phyloP scores from a whole-genome alignment of 78 protist species.

The Acrasis kona region DNA sequence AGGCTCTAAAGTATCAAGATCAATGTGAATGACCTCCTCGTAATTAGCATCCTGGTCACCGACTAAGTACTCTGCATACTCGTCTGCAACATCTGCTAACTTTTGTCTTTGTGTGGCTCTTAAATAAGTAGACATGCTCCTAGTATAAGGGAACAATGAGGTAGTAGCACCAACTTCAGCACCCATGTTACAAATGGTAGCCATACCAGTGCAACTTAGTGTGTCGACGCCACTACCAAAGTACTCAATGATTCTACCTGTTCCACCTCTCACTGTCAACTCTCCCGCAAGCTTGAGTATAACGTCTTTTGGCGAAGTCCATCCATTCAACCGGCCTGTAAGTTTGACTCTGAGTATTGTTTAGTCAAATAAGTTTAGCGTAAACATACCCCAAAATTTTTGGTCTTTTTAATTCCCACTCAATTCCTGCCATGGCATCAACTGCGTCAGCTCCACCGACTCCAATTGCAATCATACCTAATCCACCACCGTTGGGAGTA shows the following conservation, averaged over 20 bases:
- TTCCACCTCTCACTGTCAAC: constrained; percentile 83
- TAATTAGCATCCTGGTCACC: constrained; percentile 59
- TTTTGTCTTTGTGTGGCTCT: constrained; percentile 64
- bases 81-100: constrained; percentile 38
- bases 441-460: constrained; percentile 93
- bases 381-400: constrained; percentile 44
- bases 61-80: constrained; percentile 3
- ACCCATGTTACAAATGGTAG: constrained; percentile 94
- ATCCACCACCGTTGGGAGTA: constrained; percentile 78
- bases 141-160: constrained; percentile 87
- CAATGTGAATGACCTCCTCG: constrained; percentile 77
- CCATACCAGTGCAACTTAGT: constrained; percentile 84
- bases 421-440: constrained; percentile 83
- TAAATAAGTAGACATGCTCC: constrained; percentile 67
- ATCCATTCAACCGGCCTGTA: constrained; percentile 66
- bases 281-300: constrained; percentile 81
- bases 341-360: constrained; percentile 74
- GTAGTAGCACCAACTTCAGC: constrained; percentile 95
- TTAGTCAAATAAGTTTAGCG: not conserved
- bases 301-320: constrained; percentile 86
- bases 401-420: constrained; percentile 91
- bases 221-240: constrained; percentile 80
- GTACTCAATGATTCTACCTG: constrained; percentile 85
- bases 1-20: constrained; percentile 76
- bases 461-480: constrained; percentile 13